Conservation (phyloP, 805 yeast genomes). For the Phaffomyces thermotolerans region DNA sequence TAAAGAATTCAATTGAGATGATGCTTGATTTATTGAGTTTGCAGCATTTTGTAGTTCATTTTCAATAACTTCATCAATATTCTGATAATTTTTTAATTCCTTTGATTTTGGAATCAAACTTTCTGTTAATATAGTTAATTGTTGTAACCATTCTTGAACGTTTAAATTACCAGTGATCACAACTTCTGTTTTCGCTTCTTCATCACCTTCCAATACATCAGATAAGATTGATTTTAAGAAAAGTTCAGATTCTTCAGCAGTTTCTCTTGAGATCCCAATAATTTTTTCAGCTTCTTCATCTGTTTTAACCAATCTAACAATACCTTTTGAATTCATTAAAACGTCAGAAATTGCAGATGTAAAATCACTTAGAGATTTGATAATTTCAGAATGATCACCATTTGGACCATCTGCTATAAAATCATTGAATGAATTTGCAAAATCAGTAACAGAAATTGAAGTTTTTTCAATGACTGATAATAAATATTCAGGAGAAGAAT, state of each 20-base stretch:
- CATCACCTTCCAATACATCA: constrained; percentile 38
- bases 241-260: constrained; percentile 53
- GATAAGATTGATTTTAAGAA: constrained; percentile 58
- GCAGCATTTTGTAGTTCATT: constrained; percentile 70
- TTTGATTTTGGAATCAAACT: constrained; percentile 40
- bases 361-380: constrained; percentile 56
- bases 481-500: constrained; percentile 63
- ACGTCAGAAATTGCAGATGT: constrained; percentile 57
- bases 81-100: constrained; percentile 18
- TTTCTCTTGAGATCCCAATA: constrained; percentile 40
- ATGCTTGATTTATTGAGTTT: constrained; percentile 57
- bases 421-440: constrained; percentile 69
- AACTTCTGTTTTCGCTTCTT: constrained; percentile 65
- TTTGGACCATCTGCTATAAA: constrained; percentile 70
- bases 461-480: constrained; percentile 65
- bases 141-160: constrained; percentile 65
- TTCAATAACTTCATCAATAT: constrained; percentile 56
- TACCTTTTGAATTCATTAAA: constrained; percentile 62
- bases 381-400: constrained; percentile 53
- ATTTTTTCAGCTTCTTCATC: constrained; percentile 47
- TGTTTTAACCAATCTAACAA: constrained; percentile 44
- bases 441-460: constrained; percentile 66
- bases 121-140: constrained; percentile 48
- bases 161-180: constrained; percentile 71
- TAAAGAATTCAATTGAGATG: constrained; percentile 47